phyloP scores from a whole-genome alignment of 768 basidiomycete genomes.

The Hysterangium stoloniferum region DNA sequence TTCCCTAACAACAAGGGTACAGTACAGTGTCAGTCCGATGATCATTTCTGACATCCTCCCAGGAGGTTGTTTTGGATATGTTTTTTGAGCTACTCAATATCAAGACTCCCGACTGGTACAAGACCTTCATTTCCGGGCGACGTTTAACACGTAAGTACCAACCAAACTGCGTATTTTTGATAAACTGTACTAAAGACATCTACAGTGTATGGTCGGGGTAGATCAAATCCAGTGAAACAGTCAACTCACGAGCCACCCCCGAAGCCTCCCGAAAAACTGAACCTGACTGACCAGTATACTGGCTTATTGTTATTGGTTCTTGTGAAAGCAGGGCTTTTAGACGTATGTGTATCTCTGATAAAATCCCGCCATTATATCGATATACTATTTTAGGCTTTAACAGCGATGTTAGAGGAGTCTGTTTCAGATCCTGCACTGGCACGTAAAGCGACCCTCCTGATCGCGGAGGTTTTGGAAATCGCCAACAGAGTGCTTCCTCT shows the following conservation, averaged over 20 bases:
- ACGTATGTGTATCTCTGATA: conserved; percentile 42
- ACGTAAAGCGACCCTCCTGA: conserved; percentile 82
- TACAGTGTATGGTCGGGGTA: conserved; percentile 12
- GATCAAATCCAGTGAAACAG: neutral
- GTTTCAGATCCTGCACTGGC: conserved; percentile 64
- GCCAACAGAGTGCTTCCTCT: conserved; percentile 83
- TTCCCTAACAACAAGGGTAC: conserved; percentile 75
- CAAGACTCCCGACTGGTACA: conserved; percentile 87
- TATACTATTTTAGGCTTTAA: conserved; percentile 54
- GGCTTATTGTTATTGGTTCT: conserved; percentile 79
- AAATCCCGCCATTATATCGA: neutral
- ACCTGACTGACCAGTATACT: conserved; percentile 88
- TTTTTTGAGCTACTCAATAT: conserved; percentile 91
- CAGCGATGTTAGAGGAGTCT: conserved; percentile 76
- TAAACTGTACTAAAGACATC: conserved; percentile 26
- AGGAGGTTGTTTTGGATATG: conserved; percentile 93
- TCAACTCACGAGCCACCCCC: neutral
- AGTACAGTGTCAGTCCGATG: conserved; percentile 24
- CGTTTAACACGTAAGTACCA: conserved; percentile 70
- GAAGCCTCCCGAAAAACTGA: conserved; percentile 45
- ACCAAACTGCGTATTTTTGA: no score
- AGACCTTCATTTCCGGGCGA: conserved; percentile 84
- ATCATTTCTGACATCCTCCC: no score
- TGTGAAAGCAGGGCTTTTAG: conserved; percentile 78
- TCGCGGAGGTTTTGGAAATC: conserved; percentile 87